Evolutionary conservation across 257 asterid species (phyloP).

Genomic region (Salvia splendens): DNA sequence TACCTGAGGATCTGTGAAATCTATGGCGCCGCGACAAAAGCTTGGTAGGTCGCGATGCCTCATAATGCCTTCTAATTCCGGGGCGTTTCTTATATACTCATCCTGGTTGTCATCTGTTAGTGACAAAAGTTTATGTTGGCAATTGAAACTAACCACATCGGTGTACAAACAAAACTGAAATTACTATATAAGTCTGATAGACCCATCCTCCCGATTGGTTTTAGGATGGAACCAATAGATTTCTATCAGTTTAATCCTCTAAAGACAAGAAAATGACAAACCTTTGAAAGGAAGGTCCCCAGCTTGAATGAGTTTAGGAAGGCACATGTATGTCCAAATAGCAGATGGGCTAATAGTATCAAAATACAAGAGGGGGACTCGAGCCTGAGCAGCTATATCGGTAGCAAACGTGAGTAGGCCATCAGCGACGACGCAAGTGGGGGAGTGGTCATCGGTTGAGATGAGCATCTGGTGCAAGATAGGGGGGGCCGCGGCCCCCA

Average conservation of each 20-base stretch:
- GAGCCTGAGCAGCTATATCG: constrained; percentile 40
- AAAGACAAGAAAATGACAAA: neutral
- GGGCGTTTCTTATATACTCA: constrained; percentile 37
- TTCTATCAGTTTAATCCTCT: too few species aligned
- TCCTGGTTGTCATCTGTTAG: constrained; percentile 51
- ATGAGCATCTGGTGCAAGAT: constrained; percentile 45
- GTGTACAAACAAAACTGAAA: too few species aligned
- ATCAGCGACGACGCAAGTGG: constrained; percentile 56
- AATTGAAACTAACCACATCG: too few species aligned
- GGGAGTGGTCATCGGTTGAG: neutral
- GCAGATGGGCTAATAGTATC: constrained; percentile 63
- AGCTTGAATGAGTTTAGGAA: constrained; percentile 59
- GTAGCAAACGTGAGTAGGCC: constrained; percentile 55
- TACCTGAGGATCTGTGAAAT: constrained; percentile 35
- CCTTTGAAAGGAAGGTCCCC: constrained; percentile 68
- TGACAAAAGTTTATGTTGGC: too few species aligned
- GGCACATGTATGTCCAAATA: constrained; percentile 49
- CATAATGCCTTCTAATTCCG: constrained; percentile 64
- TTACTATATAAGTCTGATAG: too few species aligned
- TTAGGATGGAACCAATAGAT: too few species aligned
- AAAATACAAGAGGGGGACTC: constrained; percentile 50
- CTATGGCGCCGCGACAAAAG: constrained; percentile 43
- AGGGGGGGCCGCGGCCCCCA: constrained; percentile 45
- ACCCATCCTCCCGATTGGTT: too few species aligned
- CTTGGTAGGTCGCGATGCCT: constrained; percentile 74